phyloP scores from a whole-genome alignment of 2,329 filamentous ascomycete species.

The Colletotrichum melonis region DNA sequence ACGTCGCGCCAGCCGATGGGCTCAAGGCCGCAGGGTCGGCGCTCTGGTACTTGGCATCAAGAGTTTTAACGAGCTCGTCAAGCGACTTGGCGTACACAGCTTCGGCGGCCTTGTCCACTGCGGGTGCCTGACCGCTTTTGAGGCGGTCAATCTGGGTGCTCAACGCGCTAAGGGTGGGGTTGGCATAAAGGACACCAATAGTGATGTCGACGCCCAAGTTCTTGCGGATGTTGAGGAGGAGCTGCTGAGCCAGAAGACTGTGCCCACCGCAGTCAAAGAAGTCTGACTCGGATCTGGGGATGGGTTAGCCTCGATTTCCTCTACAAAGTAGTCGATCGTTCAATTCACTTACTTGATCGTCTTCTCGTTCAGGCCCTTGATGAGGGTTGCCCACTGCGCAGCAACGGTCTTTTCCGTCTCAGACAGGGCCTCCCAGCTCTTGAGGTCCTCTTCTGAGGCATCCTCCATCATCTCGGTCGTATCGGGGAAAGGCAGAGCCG shows the following conservation, averaged over 20 bases:
- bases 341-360: conserved; percentile 57
- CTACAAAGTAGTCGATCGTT: neutral
- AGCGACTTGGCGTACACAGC: conserved; percentile 62
- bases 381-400: conserved; percentile 77
- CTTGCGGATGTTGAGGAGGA: conserved; percentile 75
- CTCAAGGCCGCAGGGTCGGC: conserved; percentile 37
- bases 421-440: conserved; percentile 60
- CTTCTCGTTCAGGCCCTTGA: conserved; percentile 74
- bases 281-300: conserved; percentile 54
- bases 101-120: conserved; percentile 44
- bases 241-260: conserved; percentile 70
- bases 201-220: conserved; percentile 63
- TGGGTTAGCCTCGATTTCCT: conserved; percentile 25
- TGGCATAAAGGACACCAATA: conserved; percentile 77
- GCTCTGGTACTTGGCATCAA: conserved; percentile 51
- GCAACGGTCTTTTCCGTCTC: conserved; percentile 69
- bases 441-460: conserved; percentile 54
- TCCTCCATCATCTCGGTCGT: conserved; percentile 48
- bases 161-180: conserved; percentile 63
- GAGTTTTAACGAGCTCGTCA: conserved; percentile 54
- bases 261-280: conserved; percentile 55
- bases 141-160: conserved; percentile 62
- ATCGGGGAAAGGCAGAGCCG: conserved; percentile 79
- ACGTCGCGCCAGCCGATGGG: conserved; percentile 57
- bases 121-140: conserved; percentile 43